Evolutionary conservation across 768 basidiomycete species (phyloP).

Genomic region (Boletus bicolor): DNA sequence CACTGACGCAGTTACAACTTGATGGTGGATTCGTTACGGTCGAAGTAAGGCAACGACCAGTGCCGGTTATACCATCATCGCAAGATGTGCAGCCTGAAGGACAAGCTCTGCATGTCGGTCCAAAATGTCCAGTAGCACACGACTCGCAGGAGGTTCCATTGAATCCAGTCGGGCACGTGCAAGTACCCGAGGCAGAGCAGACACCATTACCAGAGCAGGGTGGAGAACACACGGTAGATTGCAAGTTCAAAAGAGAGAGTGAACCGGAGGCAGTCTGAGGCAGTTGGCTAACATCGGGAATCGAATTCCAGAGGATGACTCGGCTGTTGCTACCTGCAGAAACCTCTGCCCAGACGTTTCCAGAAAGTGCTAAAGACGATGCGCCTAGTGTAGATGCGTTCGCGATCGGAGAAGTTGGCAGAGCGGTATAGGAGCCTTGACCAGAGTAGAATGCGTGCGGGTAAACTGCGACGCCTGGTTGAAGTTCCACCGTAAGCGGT

Average conservation of each 20-base stretch:
- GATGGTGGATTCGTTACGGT: slow-evolving; percentile 50
- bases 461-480: slow-evolving; percentile 68
- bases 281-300: slow-evolving; percentile 72
- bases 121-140: slow-evolving; percentile 74
- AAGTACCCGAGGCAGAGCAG: slow-evolving; percentile 69
- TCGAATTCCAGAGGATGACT: slow-evolving; percentile 72
- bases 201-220: slow-evolving; percentile 70
- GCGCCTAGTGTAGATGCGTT: slow-evolving; percentile 51
- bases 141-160: slow-evolving; percentile 76
- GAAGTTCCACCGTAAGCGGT: slow-evolving; percentile 64
- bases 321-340: slow-evolving; percentile 53
- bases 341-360: slow-evolving; percentile 67
- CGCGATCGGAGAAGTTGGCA: slow-evolving; percentile 47
- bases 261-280: slow-evolving; percentile 47
- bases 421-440: slow-evolving; percentile 52
- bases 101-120: slow-evolving; percentile 66
- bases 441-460: slow-evolving; percentile 63
- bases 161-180: slow-evolving; percentile 71
- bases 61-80: slow-evolving; percentile 76
- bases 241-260: slow-evolving; percentile 64
- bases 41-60: slow-evolving; percentile 64
- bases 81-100: slow-evolving; percentile 66
- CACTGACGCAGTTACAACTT: slow-evolving; percentile 81
- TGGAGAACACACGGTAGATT: slow-evolving; percentile 73
- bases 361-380: slow-evolving; percentile 64